phyloP scores from a whole-genome alignment of 768 basidiomycete genomes.

The Pisolithus tinctorius region DNA sequence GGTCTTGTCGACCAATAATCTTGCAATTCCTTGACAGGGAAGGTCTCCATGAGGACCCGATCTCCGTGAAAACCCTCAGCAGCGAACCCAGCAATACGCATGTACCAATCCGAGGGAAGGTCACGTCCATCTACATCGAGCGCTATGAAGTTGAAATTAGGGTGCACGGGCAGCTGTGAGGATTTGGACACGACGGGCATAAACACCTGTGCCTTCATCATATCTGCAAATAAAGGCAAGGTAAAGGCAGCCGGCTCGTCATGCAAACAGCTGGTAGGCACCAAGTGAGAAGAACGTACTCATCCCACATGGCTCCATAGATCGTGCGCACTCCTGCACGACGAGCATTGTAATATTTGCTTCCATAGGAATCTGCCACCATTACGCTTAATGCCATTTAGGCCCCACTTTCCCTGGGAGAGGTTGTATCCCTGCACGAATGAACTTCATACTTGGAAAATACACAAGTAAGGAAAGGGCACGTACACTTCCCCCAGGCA shows the following conservation, averaged over 20 bases:
- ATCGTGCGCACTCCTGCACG: constrained; percentile 55
- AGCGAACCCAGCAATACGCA: constrained; percentile 71
- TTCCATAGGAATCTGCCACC: constrained; percentile 78
- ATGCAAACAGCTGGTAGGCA: neutral
- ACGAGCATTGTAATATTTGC: constrained; percentile 65
- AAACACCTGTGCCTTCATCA: constrained; percentile 79
- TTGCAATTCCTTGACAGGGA: constrained; percentile 64
- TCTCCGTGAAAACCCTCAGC: constrained; percentile 62
- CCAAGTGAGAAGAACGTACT: constrained; percentile 32
- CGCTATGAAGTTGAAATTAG: constrained; percentile 56
- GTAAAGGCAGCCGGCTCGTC: neutral
- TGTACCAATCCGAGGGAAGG: constrained; percentile 80
- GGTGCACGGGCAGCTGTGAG: constrained; percentile 52
- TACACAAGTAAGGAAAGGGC: neutral
- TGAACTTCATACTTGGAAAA: constrained; percentile 4
- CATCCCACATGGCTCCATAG: constrained; percentile 89
- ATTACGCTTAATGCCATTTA: constrained; percentile 64
- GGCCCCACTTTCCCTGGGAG: constrained; percentile 62
- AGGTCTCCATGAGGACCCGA: constrained; percentile 52
- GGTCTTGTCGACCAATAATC: constrained; percentile 70
- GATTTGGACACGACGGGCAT: constrained; percentile 64
- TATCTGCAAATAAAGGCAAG: constrained; percentile 40
- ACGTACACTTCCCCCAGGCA: constrained; percentile 78
- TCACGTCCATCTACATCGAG: constrained; percentile 75
- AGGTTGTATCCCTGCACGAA: constrained; percentile 57